phyloP scores from a whole-genome alignment of 257 asterid genomes.

The Solanum lignicaule region DNA sequence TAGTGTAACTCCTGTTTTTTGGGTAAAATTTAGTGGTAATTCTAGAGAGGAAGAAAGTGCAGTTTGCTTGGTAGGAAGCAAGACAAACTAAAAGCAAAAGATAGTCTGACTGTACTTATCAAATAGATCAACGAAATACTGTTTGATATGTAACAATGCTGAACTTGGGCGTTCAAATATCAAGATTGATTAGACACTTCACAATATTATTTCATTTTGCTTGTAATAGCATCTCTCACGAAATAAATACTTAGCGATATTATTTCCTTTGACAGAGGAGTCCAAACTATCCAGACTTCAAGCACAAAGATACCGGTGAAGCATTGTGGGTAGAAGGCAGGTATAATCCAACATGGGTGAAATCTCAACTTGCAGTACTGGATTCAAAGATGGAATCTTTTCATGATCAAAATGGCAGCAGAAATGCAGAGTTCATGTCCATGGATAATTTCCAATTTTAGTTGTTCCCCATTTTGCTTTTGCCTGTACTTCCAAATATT shows the following conservation, averaged over 20 bases:
- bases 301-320: conserved; percentile 95
- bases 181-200: not conserved
- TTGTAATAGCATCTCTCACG: not conserved
- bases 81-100: not conserved
- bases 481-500: not conserved
- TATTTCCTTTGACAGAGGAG: conserved; percentile 47
- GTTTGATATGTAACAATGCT: too few species aligned
- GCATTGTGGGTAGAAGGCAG: conserved; percentile 90
- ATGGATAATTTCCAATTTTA: conserved; percentile 48
- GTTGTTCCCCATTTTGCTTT: conserved; percentile 2
- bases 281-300: conserved; percentile 94
- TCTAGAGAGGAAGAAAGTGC: not conserved
- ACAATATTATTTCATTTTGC: not conserved
- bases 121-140: too few species aligned
- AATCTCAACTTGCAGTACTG: conserved; percentile 74
- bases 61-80: not conserved
- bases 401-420: conserved; percentile 47
- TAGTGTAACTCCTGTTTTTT: not conserved
- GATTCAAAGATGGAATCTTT: conserved; percentile 70
- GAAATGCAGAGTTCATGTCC: conserved; percentile 35
- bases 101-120: too few species aligned
- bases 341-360: conserved; percentile 85
- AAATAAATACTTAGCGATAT: not conserved
- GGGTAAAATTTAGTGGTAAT: not conserved
- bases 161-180: not conserved